Evolutionary conservation across 1,139 yeast genomes (phyloP).

Genomic region (Scheffersomyces illinoinensis): DNA sequence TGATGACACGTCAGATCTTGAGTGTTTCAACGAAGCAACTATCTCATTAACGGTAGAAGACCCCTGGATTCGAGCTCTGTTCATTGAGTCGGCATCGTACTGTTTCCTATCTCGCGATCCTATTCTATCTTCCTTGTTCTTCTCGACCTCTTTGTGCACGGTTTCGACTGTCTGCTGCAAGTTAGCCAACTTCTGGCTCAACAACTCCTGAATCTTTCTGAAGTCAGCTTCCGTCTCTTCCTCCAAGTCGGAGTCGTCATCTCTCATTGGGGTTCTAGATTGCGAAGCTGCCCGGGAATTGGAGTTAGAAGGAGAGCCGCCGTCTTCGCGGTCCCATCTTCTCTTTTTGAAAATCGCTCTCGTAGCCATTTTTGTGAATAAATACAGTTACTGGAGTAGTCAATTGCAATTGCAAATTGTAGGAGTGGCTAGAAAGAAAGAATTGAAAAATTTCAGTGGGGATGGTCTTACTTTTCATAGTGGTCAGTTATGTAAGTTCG

Average conservation of each 20-base stretch:
- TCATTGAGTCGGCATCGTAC: constrained; percentile 31
- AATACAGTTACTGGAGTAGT: not conserved
- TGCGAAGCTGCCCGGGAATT: constrained; percentile 38
- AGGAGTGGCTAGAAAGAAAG: not conserved
- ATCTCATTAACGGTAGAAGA: constrained; percentile 44
- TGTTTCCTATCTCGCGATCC: constrained; percentile 24
- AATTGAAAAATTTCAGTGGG: not conserved
- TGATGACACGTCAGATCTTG: constrained; percentile 49
- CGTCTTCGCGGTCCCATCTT: constrained; percentile 13
- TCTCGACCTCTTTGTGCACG: constrained; percentile 14
- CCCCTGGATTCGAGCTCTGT: constrained; percentile 37
- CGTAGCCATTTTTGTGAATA: not conserved
- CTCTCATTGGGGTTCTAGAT: constrained; percentile 45
- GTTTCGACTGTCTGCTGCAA: constrained; percentile 14
- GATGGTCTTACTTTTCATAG: not conserved
- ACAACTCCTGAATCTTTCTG: constrained; percentile 41
- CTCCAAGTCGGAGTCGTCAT: constrained; percentile 33
- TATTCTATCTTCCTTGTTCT: constrained; percentile 14
- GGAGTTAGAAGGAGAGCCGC: constrained; percentile 13
- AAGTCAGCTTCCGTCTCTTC: constrained; percentile 46
- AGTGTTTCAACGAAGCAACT: constrained; percentile 35
- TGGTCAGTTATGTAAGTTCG: not conserved
- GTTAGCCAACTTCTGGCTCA: constrained; percentile 37
- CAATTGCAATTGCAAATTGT: not conserved
- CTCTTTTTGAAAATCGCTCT: constrained; percentile 7